These are phyloP conservation scores for Linnemannia schmuckeri DNA, from an alignment of 192 early-diverging fungal species.

Conservation along the genomic window DNA sequence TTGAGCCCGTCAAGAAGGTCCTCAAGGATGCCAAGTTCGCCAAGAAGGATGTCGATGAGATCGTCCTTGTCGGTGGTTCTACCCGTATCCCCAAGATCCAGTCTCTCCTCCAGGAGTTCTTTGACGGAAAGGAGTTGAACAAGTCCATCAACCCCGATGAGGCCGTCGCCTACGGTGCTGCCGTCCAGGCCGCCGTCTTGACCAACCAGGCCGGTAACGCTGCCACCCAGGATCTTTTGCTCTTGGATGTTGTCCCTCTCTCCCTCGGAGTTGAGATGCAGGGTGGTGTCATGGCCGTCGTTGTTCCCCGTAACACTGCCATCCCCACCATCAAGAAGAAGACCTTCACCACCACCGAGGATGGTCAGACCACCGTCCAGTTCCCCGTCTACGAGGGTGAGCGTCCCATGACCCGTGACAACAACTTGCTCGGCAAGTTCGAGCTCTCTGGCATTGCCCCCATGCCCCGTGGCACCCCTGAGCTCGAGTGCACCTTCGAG, in stretches of 20 bases:
- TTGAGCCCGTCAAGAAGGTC: conserved; percentile 92
- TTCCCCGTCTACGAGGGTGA: conserved; percentile 92
- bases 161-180: conserved; percentile 94
- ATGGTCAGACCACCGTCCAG: conserved; percentile 88
- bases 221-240: conserved; percentile 78
- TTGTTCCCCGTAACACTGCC: conserved; percentile 87
- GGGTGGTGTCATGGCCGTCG: conserved; percentile 86
- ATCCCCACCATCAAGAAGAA: conserved; percentile 87
- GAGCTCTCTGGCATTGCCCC: conserved; percentile 85
- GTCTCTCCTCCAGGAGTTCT: conserved; percentile 82
- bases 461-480: conserved; percentile 83
- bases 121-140: conserved; percentile 85
- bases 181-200: conserved; percentile 90
- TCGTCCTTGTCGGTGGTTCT: conserved; percentile 91
- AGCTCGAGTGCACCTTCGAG: conserved; percentile 88
- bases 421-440: conserved; percentile 91
- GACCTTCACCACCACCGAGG: conserved; percentile 85
- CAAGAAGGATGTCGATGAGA: conserved; percentile 85
- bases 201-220: conserved; percentile 73
- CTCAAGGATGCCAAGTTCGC: conserved; percentile 87
- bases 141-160: conserved; percentile 98
- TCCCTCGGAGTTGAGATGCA: conserved; percentile 89
- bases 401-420: conserved; percentile 90
- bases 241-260: conserved; percentile 88
- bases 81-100: conserved; percentile 96